phyloP scores from a whole-genome alignment of 2,329 filamentous ascomycete genomes.

The Waltergamsia citrina region DNA sequence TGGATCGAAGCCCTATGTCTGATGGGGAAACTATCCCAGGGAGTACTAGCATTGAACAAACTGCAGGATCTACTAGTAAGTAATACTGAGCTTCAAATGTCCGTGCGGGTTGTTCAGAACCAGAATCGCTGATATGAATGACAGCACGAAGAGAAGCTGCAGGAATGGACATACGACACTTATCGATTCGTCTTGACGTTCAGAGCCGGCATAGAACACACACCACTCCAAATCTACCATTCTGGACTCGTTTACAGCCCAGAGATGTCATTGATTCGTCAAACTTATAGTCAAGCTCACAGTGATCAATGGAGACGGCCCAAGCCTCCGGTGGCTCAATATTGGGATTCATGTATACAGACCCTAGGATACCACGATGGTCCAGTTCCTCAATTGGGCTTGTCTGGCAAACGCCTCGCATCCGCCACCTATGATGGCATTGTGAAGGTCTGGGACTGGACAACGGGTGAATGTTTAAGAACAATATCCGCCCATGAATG shows the following conservation, averaged over 20 bases:
- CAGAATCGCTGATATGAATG: constrained; percentile 8
- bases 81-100: neutral
- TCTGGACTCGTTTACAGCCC: too few species aligned
- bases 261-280: too few species aligned
- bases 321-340: too few species aligned
- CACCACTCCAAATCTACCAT: constrained; percentile 5
- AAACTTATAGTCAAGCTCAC: too few species aligned
- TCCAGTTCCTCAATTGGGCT: neutral
- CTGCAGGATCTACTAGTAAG: neutral
- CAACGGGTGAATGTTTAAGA: neutral
- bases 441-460: constrained; percentile 5
- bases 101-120: too few species aligned
- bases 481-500: constrained; percentile 4
- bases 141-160: neutral
- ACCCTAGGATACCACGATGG: neutral
- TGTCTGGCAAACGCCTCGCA: constrained; percentile 1
- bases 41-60: neutral
- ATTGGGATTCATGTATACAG: constrained; percentile 1
- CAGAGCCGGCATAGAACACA: constrained; percentile 1
- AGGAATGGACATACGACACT: neutral
- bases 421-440: constrained; percentile 4
- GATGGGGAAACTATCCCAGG: neutral
- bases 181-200: constrained; percentile 1
- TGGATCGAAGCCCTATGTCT: neutral
- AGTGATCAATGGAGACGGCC: too few species aligned